Conservation (phyloP, 441 rosid species). For the Populus hybrid region DNA sequence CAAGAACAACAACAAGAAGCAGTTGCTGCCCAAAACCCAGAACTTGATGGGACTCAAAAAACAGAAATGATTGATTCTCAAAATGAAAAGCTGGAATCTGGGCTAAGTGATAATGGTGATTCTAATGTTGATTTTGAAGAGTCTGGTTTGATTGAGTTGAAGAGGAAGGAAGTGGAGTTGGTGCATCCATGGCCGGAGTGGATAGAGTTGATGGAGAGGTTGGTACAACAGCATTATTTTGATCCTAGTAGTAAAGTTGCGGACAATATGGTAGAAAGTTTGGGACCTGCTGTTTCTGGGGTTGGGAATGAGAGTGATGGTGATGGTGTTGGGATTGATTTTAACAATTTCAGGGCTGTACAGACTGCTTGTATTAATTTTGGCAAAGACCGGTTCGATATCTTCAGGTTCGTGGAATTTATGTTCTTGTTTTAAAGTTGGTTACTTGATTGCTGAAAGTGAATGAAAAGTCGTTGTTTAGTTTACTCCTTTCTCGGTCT, state of each 20-base stretch:
- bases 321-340: constrained; percentile 37
- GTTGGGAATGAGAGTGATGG: constrained; percentile 19
- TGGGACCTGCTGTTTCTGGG: constrained; percentile 47
- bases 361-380: too few relatives aligned
- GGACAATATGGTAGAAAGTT: constrained; percentile 48
- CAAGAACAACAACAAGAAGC: constrained; percentile 12
- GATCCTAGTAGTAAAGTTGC: constrained; percentile 27
- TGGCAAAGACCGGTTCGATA: too few relatives aligned
- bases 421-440: too few relatives aligned
- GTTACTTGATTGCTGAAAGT: too few relatives aligned
- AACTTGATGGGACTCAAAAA: neutral
- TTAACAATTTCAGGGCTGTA: neutral
- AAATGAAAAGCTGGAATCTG: constrained; percentile 16
- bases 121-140: constrained; percentile 4
- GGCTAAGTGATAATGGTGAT: neutral
- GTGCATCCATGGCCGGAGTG: constrained; percentile 98
- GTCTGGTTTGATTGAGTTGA: constrained; percentile 15
- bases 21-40: neutral
- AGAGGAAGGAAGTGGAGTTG: constrained; percentile 48
- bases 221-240: too few relatives aligned
- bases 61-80: constrained; percentile 7
- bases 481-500: too few relatives aligned
- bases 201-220: constrained; percentile 83
- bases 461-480: too few relatives aligned
- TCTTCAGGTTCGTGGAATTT: too few relatives aligned